A percentile compares a stretch with the other conserved stretches of the same genome.
These are phyloP conservation scores for Suaeda aralocaspica DNA, from an alignment of 148 eudicot species.

Conservation along the genomic window DNA sequence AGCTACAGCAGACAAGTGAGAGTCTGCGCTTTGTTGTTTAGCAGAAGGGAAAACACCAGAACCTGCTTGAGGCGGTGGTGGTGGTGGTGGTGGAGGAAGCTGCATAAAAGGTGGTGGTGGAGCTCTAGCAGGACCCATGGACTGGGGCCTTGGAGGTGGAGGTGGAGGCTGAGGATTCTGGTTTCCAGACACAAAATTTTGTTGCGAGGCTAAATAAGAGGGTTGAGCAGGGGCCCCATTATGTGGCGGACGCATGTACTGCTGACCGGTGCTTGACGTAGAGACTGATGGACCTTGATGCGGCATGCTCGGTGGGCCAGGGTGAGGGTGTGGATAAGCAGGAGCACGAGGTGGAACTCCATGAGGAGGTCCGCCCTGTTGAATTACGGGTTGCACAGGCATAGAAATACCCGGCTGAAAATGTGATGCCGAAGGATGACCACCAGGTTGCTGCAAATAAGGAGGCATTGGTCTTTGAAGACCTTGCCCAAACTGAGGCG, in stretches of 20 bases:
- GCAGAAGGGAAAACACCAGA: slow-evolving; percentile 30
- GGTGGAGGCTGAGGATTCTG: slow-evolving; percentile 37
- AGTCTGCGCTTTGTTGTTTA: slow-evolving; percentile 22
- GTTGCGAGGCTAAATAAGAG: slow-evolving; percentile 35
- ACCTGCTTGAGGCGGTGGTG: slow-evolving; percentile 35
- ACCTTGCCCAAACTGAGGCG: slow-evolving; percentile 49
- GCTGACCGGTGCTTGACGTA: slow-evolving; percentile 28
- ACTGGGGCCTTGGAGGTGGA: slow-evolving; percentile 27
- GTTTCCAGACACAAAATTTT: slow-evolving; percentile 34
- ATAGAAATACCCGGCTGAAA: slow-evolving; percentile 40
- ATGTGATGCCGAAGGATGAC: slow-evolving; percentile 34
- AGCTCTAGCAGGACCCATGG: slow-evolving; percentile 19
- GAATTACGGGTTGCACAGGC: slow-evolving; percentile 29
- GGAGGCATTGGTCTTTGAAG: slow-evolving; percentile 44
- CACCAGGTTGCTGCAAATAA: slow-evolving; percentile 38
- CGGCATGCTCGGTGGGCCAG: slow-evolving; percentile 22
- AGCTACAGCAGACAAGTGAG: slow-evolving; percentile 22
- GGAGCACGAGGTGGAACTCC: slow-evolving; percentile 31
- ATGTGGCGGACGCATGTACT: slow-evolving; percentile 40
- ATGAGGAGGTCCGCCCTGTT: slow-evolving; percentile 38
- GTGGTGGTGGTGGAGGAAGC: slow-evolving; percentile 36
- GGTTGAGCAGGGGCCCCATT: slow-evolving; percentile 29
- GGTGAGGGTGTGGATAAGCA: slow-evolving; percentile 36
- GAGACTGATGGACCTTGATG: slow-evolving; percentile 39
- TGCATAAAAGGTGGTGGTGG: slow-evolving; percentile 25